Evolutionary conservation across 805 yeast species (phyloP).

Genomic region (Vanderwaltozyma polyspora): DNA sequence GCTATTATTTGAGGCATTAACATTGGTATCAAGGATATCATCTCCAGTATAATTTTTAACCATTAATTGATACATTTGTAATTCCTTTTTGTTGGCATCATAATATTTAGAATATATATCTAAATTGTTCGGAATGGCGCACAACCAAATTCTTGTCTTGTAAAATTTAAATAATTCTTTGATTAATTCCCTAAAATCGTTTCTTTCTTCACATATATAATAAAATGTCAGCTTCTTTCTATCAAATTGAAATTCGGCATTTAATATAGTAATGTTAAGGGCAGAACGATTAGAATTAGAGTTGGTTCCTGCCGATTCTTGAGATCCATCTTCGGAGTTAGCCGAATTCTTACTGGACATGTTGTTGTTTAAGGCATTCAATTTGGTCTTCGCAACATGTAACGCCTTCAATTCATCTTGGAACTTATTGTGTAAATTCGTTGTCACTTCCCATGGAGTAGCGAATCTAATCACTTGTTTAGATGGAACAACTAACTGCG

Average conservation of each 20-base stretch:
- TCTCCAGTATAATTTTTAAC: slow-evolving; percentile 22
- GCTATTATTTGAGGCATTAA: slow-evolving; percentile 3
- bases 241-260: slow-evolving; percentile 76
- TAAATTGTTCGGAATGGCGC: slow-evolving; percentile 45
- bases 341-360: slow-evolving; percentile 5
- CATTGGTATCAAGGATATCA: slow-evolving; percentile 15
- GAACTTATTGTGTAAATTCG: slow-evolving; percentile 49
- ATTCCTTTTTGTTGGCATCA: slow-evolving; percentile 22
- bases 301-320: neutral
- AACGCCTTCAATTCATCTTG: slow-evolving; percentile 64
- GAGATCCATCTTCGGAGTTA: slow-evolving; percentile 3
- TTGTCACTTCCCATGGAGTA: slow-evolving; percentile 51
- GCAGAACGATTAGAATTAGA: slow-evolving; percentile 10
- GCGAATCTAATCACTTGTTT: slow-evolving; percentile 72
- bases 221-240: slow-evolving; percentile 67
- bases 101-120: slow-evolving; percentile 24
- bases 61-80: slow-evolving; percentile 26
- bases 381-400: slow-evolving; percentile 48
- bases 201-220: slow-evolving; percentile 50
- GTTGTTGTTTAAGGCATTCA: slow-evolving; percentile 27
- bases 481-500: slow-evolving; percentile 55
- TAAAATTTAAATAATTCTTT: slow-evolving; percentile 64
- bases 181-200: slow-evolving; percentile 63
- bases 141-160: slow-evolving; percentile 74
- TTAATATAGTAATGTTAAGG: slow-evolving; percentile 48